Evolutionary conservation across 1,284 basidiomycete genomes (phyloP), one percentile per base, ranked within the genome.

Genomic region (Cryptococcus hybrid): DNA sequence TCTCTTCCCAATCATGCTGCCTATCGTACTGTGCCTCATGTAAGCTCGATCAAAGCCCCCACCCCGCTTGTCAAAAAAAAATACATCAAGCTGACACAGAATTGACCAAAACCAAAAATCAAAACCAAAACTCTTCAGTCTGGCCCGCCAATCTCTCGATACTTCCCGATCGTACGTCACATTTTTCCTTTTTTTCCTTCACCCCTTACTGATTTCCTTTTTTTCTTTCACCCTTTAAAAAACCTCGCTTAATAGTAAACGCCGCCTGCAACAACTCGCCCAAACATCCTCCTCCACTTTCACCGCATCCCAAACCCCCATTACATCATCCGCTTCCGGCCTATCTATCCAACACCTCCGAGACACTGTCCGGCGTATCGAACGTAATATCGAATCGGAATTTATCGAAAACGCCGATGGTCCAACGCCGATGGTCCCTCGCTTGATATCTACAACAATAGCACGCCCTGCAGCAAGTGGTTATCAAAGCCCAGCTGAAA

Each of bases 1-100:
- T 90, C 37, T 37, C 38, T 66, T 89, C 5, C 88, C 89, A 0
- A 65, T 84, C 7, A 68, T 75, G 54, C 50, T 73, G n/a, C 71
- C 75, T 12, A 12, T 75, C 5, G 57, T 86, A 48, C 37, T 89
- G 30, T 78, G 67, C 3, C 64, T 74, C 7, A 64, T 72, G 65
- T 70, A 37, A 49, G 68, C 2, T 5, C 9, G 12, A 35, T 4
- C 40, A 24, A 15, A 38, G 39, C 37, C 15, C 8, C 13, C 30
- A 4, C n/a, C 39, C 15, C 40, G 7, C 7, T 18, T 6, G 40
- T 40, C n/a, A 15, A 36, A 55, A 13, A 34, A 5, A 2, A 11
- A 51, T 37, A n/a, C 39, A 43, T 7, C 40, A n/a, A 9, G 30
- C 18, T 18, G 42, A 45, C 6, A 11, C 38, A 6, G 12, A 15